Base-by-base conservation (phyloP, 257 asterid genomes). In the Linaria vulgaris region DNA sequence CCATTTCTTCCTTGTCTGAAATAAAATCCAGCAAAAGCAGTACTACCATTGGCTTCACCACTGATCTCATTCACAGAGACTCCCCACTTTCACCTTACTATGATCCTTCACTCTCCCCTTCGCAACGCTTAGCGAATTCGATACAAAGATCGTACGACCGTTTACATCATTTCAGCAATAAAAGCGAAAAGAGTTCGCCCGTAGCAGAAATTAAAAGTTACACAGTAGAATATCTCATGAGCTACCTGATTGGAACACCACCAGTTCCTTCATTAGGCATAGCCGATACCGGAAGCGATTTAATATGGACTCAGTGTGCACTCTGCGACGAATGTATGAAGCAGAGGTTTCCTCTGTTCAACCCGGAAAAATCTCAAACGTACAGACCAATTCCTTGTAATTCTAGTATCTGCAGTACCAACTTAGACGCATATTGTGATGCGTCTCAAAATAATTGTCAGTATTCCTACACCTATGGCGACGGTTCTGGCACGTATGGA, bases 221-320 rank as follows among this genome's bases (percentile, higher is more conserved):
- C 0, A 9, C 31, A 5, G 37, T 82, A 6, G 81, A 74, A 41
- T 80, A 76, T 20, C 47, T 80, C 12, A 64, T 78, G 72, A 76
- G 59, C 43, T 64, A 65, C 63, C 69, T 72, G 1, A 14, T 77
- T 1, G 84, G 85, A 1, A 71, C 80, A 6, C 87, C 87, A 0
- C 71, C 83, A 0, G 55, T 81, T 25, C 67, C 77, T 2, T 30
- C 73, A 6, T 11, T 72, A 9, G 80, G 70, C 39, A 59, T 79
- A 0, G 78, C 72, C 0, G 85, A 81, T 6, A 83, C 83, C 0
- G 90, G 87, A 15, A 83, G 85, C 11, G 76, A 69, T 56, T 0
- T 72, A 1, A 39, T 74, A 2, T 81, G 91, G 87, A 74, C 79
- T 0, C 83, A 81, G 56, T 81, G 90, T 56, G 21, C 55, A 8